Base-by-base conservation (phyloP, 768 basidiomycete species). In the Lactifluus rugatus region DNA sequence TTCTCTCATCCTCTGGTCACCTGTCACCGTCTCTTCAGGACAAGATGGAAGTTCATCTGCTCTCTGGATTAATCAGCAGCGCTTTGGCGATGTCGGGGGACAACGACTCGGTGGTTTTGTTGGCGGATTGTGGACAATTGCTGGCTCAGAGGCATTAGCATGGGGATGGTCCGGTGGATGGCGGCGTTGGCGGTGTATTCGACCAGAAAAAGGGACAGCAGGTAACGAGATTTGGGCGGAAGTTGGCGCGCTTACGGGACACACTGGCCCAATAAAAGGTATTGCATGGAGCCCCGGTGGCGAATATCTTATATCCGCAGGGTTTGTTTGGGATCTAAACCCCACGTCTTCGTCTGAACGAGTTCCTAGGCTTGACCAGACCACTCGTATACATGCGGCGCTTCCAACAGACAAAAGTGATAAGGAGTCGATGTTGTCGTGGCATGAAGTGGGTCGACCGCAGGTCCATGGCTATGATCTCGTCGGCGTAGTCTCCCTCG, bases 391-490 rank as follows among this genome's bases (percentile, higher is more conserved):
- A 59, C 93, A 97, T 66, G 92, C 83, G 0, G 76, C 81, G 25
- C 68, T 75, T 66, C 73, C 70, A 13, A 62, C 51, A 23, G 58
- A 60, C 31, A 31, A 56, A 7, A 47, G 61, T n/a, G 23, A 54
- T 21, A 58, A 60, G 1, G 34, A 58, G 31, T 23, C 62, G n/a
- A 56, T n/a, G 2, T 63, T 62, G 16, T 71, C 73, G 9, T 95
- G 93, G 93, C 87, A 88, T 65, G 96, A 99, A 68, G 75, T 98
- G 26, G 81, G 81, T 26, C 84, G 96, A 3, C 96, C 96, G 19
- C 96, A 99, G 70, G 84, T 97, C 17, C 96, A 99, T 72, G 96
- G 96, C 7, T 97, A 98, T 70, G 93, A 97, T 66, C 74, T 98
- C 37, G 75, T 94, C 17, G 86, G 84, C 54, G 85, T 82, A 6